Conservation (phyloP, 371 early-diverging fungal species). For the Circinella minor region DNA sequence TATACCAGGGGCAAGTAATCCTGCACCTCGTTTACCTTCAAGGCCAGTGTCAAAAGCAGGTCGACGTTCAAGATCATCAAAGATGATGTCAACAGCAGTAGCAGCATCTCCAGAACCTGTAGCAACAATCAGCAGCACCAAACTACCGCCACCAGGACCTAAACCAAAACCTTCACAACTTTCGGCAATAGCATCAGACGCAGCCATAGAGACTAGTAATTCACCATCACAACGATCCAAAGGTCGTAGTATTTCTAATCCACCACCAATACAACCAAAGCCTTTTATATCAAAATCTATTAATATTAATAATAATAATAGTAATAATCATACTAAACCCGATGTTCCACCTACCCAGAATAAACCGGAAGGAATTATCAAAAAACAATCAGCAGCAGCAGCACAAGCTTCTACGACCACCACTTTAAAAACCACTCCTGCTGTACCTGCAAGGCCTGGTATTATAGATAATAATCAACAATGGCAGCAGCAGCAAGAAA, state of each 20-base stretch:
- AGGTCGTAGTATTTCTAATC: slow-evolving; percentile 10
- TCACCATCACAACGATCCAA: slow-evolving; percentile 4
- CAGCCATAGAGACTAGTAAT: background rate
- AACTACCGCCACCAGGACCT: slow-evolving; percentile 2
- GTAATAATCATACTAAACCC: background rate
- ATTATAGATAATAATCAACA: background rate
- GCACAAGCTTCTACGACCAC: slow-evolving; percentile 1
- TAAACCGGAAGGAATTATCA: slow-evolving; percentile 1
- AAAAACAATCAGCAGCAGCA: background rate
- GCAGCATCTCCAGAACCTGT: background rate
- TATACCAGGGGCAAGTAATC: slow-evolving; percentile 26
- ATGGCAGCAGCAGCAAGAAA: background rate
- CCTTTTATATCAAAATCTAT: background rate
- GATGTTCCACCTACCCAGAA: slow-evolving; percentile 5
- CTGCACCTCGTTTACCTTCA: slow-evolving; percentile 47
- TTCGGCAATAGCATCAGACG: background rate
- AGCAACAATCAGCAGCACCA: slow-evolving; percentile 7
- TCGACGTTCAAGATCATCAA: slow-evolving; percentile 21
- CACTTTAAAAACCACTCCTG: background rate
- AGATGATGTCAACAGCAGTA: background rate
- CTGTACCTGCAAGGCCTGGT: slow-evolving; percentile 1
- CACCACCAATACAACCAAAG: slow-evolving; percentile 20
- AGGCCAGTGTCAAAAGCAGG: slow-evolving; percentile 34
- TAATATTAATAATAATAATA: background rate
- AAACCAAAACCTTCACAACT: slow-evolving; percentile 5